Percentiles rank a stretch among this genome's conserved stretches.
These are phyloP conservation scores for Argentina anserina DNA, from an alignment of 306 rosid species.

Conservation along the genomic window DNA sequence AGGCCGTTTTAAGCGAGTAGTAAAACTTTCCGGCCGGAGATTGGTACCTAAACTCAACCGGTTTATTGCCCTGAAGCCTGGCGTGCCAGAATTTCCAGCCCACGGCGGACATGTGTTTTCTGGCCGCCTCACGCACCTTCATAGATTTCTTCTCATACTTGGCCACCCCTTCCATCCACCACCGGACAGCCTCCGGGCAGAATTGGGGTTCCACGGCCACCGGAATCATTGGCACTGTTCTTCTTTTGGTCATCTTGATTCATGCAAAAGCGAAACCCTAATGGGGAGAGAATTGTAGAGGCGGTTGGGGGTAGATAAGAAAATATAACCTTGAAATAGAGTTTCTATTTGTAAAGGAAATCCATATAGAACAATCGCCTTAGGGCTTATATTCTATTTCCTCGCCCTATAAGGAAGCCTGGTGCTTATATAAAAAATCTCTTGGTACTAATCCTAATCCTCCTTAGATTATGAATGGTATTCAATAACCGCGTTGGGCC, in stretches of 20 bases:
- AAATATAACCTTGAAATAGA: neutral
- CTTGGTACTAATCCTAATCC: neutral
- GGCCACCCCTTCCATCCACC: conserved; percentile 3
- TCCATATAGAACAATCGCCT: neutral
- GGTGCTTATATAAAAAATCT: neutral
- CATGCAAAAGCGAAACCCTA: neutral
- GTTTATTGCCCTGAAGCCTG: conserved; percentile 15
- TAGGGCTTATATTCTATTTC: neutral
- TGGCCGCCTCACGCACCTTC: conserved; percentile 29
- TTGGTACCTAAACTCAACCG: conserved; percentile 48
- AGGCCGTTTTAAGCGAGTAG: conserved; percentile 51
- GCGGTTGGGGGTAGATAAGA: neutral
- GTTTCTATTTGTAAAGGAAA: neutral
- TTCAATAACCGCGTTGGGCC: too few relatives aligned
- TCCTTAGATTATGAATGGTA: neutral
- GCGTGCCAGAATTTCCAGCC: conserved; percentile 53
- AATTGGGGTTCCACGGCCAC: neutral
- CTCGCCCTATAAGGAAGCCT: neutral
- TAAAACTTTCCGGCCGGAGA: conserved; percentile 43
- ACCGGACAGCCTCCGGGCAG: neutral
- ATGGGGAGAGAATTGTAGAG: neutral
- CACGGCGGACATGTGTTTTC: conserved; percentile 39
- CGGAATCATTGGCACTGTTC: neutral
- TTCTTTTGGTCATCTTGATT: neutral
- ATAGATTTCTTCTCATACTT: neutral